phyloP scores from a whole-genome alignment of 2,329 filamentous ascomycete genomes.

The Arthrobotrys sinensis region DNA sequence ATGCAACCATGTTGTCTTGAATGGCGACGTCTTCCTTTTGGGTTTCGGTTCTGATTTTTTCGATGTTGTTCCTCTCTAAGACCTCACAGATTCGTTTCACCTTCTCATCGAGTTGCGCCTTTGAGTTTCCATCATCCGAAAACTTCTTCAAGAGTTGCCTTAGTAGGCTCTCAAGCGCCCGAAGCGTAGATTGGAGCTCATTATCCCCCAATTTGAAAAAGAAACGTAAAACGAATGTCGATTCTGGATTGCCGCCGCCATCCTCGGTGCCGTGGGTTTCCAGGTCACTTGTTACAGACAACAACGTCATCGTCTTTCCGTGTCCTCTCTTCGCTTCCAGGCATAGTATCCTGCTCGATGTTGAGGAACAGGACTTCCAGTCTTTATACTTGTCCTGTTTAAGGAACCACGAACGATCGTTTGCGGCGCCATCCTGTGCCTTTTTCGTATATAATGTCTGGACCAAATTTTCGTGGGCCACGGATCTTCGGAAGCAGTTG shows the following conservation, averaged over 20 bases:
- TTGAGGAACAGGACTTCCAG: conserved; percentile 20
- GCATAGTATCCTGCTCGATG: conserved; percentile 20
- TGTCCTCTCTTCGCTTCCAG: conserved; percentile 32
- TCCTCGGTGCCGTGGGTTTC: not conserved
- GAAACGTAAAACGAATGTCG: conserved; percentile 32
- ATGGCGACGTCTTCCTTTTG: not conserved
- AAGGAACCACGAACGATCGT: conserved; percentile 29
- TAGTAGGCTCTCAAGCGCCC: conserved; percentile 24
- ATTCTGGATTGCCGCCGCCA: not conserved
- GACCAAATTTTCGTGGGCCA: conserved; percentile 20
- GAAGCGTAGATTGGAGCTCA: conserved; percentile 23
- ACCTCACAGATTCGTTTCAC: not conserved
- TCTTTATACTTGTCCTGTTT: conserved; percentile 15
- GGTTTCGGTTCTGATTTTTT: not conserved
- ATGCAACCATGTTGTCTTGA: too few species aligned
- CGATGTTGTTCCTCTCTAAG: conserved; percentile 19
- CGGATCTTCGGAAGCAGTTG: conserved; percentile 24
- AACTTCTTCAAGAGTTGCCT: conserved; percentile 17
- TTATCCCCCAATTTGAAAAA: conserved; percentile 35
- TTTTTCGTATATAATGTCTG: conserved; percentile 19
- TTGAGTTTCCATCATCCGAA: not conserved
- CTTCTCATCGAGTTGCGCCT: not conserved
- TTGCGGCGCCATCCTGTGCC: conserved; percentile 18
- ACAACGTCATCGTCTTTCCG: conserved; percentile 38
- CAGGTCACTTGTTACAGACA: conserved; percentile 32